phyloP scores from a whole-genome alignment of 805 yeast species.

The Metschnikowia vanudenii region DNA sequence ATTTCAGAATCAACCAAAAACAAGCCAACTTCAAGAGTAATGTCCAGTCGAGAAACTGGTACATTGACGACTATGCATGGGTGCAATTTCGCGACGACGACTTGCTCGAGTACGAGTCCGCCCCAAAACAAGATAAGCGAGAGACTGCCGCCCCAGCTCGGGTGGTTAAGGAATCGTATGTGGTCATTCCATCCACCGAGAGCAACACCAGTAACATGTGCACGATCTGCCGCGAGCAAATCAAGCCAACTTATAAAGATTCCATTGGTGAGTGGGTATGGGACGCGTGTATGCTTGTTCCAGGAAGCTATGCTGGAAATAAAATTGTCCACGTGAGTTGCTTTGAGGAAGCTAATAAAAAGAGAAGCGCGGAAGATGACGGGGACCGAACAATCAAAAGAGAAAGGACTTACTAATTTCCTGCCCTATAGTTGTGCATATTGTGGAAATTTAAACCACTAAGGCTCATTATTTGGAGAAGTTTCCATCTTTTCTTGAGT shows the following conservation, averaged over 20 bases:
- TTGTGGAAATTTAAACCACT: no score
- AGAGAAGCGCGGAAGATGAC: slow-evolving; percentile 32
- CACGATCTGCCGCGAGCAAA: slow-evolving; percentile 41
- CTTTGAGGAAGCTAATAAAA: slow-evolving; percentile 37
- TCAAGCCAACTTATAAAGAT: slow-evolving; percentile 44
- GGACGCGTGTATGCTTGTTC: slow-evolving; percentile 38
- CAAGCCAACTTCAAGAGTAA: slow-evolving; percentile 34
- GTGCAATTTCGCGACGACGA: slow-evolving; percentile 67
- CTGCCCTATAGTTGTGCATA: no score
- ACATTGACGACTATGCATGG: slow-evolving; percentile 71
- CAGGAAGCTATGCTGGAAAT: slow-evolving; percentile 35
- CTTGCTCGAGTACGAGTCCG: slow-evolving; percentile 33
- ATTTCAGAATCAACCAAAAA: slow-evolving; percentile 84
- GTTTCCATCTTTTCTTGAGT: no score
- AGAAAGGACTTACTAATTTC: slow-evolving; percentile 13
- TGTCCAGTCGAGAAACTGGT: slow-evolving; percentile 82
- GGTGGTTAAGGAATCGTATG: slow-evolving; percentile 32
- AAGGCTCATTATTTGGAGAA: no score
- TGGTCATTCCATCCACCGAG: slow-evolving; percentile 65
- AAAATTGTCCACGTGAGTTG: slow-evolving; percentile 43
- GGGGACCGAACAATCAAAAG: slow-evolving; percentile 23
- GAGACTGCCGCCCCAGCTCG: slow-evolving; percentile 1
- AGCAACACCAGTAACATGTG: slow-evolving; percentile 47
- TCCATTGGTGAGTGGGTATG: slow-evolving; percentile 49
- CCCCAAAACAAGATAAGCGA: slow-evolving; percentile 9